phyloP scores from a whole-genome alignment of 129 eudicot genomes.

The Flaveria sonorensis region DNA sequence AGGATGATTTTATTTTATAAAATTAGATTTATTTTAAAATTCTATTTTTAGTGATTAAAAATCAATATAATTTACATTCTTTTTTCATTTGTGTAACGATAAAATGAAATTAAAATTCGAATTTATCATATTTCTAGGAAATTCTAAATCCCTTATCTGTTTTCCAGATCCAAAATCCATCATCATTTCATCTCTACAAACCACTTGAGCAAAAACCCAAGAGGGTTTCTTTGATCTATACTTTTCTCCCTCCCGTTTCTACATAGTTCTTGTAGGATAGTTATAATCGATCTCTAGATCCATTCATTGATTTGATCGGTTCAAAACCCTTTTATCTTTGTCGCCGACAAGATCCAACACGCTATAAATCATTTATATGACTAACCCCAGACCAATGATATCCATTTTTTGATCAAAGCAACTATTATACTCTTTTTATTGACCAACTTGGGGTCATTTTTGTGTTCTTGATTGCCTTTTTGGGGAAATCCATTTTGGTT shows the following conservation, averaged over 20 bases:
- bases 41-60: too few relatives aligned
- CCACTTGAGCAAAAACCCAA: conserved; percentile 31
- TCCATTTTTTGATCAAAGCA: conserved; percentile 19
- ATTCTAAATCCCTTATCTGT: conserved; percentile 37
- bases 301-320: conserved; percentile 39
- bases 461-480: conserved; percentile 34
- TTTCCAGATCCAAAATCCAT: conserved; percentile 38
- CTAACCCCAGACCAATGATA: conserved; percentile 31
- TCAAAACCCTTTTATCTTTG: conserved; percentile 23
- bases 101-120: too few relatives aligned
- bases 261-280: conserved; percentile 43
- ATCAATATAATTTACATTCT: too few relatives aligned
- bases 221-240: conserved; percentile 36
- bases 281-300: conserved; percentile 45
- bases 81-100: too few relatives aligned
- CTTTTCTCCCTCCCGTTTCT: conserved; percentile 15
- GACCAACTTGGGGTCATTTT: neutral
- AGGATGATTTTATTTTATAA: too few relatives aligned
- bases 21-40: too few relatives aligned
- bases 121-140: conserved; percentile 1
- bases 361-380: conserved; percentile 28
- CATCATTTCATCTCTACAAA: conserved; percentile 33
- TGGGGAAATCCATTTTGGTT: conserved; percentile 20
- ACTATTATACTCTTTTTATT: conserved; percentile 5
- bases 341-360: conserved; percentile 21